phyloP scores from a whole-genome alignment of 1,284 basidiomycete genomes.

The Heterobasidion parviporum region DNA sequence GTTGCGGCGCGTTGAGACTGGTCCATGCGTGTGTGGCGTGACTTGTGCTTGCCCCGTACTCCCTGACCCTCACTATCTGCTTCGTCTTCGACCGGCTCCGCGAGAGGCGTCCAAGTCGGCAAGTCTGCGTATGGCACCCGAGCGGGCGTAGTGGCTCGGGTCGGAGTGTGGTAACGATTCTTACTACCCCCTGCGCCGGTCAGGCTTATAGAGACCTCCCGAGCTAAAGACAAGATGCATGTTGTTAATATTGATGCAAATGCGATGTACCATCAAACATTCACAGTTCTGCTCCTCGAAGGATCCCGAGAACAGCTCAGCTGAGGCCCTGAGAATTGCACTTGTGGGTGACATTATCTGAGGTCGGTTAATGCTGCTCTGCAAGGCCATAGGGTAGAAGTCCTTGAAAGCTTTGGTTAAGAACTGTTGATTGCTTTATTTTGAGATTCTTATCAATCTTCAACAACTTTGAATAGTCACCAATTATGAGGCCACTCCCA shows the following conservation, averaged over 20 bases:
- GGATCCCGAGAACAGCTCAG: neutral
- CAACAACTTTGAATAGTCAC: no score
- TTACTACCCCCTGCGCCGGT: neutral
- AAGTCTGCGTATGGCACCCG: neutral
- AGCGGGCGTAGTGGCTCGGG: neutral
- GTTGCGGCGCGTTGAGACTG: neutral
- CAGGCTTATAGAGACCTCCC: neutral
- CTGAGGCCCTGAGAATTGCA: neutral
- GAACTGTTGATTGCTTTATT: no score
- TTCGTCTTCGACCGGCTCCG: neutral
- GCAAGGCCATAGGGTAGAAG: neutral
- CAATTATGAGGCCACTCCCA: no score
- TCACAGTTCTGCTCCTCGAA: neutral
- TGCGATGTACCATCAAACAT: neutral
- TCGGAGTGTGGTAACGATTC: neutral
- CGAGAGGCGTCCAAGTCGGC: neutral
- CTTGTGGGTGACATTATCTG: neutral
- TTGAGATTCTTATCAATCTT: no score
- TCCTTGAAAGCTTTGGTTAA: no score
- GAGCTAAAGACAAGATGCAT: neutral
- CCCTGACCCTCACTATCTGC: neutral
- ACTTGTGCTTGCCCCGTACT: neutral
- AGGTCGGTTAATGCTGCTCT: neutral
- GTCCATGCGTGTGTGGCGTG: neutral
- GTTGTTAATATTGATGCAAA: neutral